Percentiles rank a stretch among this genome's conserved stretches.
phyloP scores from a whole-genome alignment of 1,139 yeast species.

The Geotrichum fermentans region DNA sequence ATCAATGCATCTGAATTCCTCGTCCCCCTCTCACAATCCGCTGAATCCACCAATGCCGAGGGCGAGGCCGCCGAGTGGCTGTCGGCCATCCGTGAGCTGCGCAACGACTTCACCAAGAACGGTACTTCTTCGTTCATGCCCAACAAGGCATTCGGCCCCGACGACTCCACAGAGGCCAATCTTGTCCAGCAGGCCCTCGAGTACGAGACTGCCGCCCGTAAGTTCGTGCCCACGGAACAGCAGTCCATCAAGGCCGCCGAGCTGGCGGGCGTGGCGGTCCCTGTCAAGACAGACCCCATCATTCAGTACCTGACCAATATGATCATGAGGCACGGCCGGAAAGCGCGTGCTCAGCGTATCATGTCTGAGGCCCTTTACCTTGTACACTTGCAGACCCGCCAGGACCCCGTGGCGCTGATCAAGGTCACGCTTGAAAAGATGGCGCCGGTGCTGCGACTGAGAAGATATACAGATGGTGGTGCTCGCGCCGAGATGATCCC shows the following conservation, averaged over 20 bases:
- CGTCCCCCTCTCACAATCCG: conserved; percentile 18
- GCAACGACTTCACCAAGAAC: conserved; percentile 42
- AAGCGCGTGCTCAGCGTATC: conserved; percentile 69
- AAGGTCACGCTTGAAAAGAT: conserved; percentile 71
- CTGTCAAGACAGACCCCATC: conserved; percentile 61
- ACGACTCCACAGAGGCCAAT: conserved; percentile 28
- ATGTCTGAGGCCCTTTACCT: conserved; percentile 76
- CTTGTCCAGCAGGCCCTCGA: conserved; percentile 26
- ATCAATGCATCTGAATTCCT: conserved; percentile 21
- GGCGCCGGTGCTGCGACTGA: conserved; percentile 80
- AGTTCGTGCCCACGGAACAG: conserved; percentile 48
- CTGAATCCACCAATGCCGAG: conserved; percentile 46
- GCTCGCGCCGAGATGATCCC: conserved; percentile 82
- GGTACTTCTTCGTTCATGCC: conserved; percentile 32
- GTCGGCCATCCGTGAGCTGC: conserved; percentile 53
- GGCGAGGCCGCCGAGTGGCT: conserved; percentile 63
- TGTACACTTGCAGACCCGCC: conserved; percentile 64
- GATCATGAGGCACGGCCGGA: conserved; percentile 91
- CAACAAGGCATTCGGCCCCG: conserved; percentile 34
- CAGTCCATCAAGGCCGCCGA: conserved; percentile 54
- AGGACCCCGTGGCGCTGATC: conserved; percentile 72
- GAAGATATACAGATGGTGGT: conserved; percentile 74
- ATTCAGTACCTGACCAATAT: conserved; percentile 75
- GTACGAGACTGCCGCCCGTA: conserved; percentile 18
- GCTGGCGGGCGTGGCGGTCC: conserved; percentile 52